Conservation (phyloP, 2,329 filamentous ascomycete genomes). For the Fusarium pininemorale region DNA sequence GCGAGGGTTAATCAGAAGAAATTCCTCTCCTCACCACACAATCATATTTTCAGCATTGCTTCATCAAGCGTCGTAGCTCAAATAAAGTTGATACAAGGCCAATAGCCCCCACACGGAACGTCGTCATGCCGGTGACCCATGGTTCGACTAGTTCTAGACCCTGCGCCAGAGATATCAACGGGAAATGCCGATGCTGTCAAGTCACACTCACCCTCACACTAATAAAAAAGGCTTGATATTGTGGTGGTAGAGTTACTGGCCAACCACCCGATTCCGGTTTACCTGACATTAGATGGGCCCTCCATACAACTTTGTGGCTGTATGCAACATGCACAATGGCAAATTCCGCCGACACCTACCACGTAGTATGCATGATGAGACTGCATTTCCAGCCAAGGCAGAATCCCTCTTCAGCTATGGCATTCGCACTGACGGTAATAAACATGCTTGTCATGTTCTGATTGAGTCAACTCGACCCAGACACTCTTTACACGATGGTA, state of each 20-base stretch:
- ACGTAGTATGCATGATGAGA: conserved; percentile 19
- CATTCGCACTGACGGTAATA: background rate
- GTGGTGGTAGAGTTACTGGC: conserved; percentile 28
- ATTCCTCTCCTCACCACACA: background rate
- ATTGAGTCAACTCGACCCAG: background rate
- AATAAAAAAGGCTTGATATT: conserved; percentile 7
- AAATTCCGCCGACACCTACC: conserved; percentile 19
- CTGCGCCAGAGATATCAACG: conserved; percentile 7
- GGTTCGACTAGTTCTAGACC: conserved; percentile 16
- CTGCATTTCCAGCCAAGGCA: conserved; percentile 26
- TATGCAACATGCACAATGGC: conserved; percentile 8
- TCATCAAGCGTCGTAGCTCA: background rate
- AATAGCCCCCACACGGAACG: conserved; percentile 17
- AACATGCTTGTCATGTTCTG: background rate
- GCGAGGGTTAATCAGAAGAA: background rate
- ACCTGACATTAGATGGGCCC: conserved; percentile 1
- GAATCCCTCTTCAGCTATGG: conserved; percentile 5
- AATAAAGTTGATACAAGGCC: conserved; percentile 1
- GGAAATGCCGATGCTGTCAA: conserved; percentile 22
- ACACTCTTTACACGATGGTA: background rate
- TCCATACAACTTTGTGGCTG: conserved; percentile 6
- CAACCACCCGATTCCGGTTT: conserved; percentile 9
- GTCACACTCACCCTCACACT: conserved; percentile 2
- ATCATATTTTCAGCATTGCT: background rate
- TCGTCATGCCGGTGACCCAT: conserved; percentile 4